Evolutionary conservation across 1,139 yeast species (phyloP).

Genomic region (Debaryomyces sp.): DNA sequence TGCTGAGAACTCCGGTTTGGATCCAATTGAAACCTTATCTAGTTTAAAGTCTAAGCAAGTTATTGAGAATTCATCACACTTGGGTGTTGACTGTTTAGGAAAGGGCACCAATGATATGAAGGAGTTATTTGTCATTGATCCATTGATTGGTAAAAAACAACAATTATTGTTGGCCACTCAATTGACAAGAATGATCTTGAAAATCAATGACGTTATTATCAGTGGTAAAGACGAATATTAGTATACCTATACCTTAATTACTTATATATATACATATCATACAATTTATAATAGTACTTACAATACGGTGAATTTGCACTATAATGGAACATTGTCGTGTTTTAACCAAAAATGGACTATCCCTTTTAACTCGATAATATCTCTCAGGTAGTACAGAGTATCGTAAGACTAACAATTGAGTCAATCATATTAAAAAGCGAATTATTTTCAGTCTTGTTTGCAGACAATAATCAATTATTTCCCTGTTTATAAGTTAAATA

Average conservation of each 20-base stretch:
- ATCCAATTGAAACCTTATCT: constrained; percentile 89
- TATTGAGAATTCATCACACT: constrained; percentile 63
- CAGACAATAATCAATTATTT: background rate
- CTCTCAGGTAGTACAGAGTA: background rate
- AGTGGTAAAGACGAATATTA: constrained; percentile 83
- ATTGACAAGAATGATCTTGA: constrained; percentile 94
- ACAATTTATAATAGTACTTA: background rate
- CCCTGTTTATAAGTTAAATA: background rate
- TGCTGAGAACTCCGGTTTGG: constrained; percentile 95
- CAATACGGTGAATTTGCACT: background rate
- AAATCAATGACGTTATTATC: constrained; percentile 93
- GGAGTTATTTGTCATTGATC: constrained; percentile 92
- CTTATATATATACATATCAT: constrained; percentile 4
- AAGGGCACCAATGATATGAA: constrained; percentile 89
- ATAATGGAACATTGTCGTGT: background rate
- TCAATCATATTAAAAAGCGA: background rate
- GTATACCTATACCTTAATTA: constrained; percentile 5
- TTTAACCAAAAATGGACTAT: background rate
- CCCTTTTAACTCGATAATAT: background rate
- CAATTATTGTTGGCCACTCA: constrained; percentile 95
- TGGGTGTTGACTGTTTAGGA: constrained; percentile 95
- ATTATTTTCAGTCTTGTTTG: background rate
- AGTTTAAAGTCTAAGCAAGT: constrained; percentile 83
- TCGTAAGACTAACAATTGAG: background rate
- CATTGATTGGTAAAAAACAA: constrained; percentile 95